These are phyloP conservation scores for Pseudogymnoascus verrucosus DNA, from an alignment of 2,329 filamentous ascomycete genomes.

Conservation along the genomic window DNA sequence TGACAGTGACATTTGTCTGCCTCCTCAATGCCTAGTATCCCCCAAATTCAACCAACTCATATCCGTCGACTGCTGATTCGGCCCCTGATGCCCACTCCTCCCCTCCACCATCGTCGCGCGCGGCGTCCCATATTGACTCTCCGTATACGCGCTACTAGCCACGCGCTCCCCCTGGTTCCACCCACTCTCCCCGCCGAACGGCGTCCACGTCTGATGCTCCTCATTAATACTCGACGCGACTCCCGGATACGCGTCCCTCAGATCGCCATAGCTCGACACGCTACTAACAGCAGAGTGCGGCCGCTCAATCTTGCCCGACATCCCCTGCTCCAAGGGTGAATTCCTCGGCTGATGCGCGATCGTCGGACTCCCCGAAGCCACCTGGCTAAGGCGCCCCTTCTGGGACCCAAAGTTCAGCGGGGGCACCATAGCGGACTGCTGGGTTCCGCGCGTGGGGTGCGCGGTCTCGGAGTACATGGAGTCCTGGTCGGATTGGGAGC, in stretches of 20 bases:
- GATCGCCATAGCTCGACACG: constrained; percentile 24
- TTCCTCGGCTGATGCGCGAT: constrained; percentile 51
- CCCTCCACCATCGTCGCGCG: constrained; percentile 22
- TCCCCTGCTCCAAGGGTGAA: constrained; percentile 46
- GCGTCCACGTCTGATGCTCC: constrained; percentile 41
- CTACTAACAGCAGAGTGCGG: constrained; percentile 36
- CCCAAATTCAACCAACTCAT: constrained; percentile 78
- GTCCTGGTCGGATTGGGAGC: constrained; percentile 39
- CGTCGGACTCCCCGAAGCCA: constrained; percentile 62
- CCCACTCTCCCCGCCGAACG: constrained; percentile 19
- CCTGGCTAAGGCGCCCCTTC: constrained; percentile 52
- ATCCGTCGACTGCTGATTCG: constrained; percentile 39
- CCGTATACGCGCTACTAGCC: constrained; percentile 45
- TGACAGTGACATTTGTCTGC: neutral
- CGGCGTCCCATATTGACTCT: constrained; percentile 35
- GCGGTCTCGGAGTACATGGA: constrained; percentile 45
- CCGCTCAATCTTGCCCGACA: constrained; percentile 55
- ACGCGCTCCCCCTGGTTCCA: constrained; percentile 43
- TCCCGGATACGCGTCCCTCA: constrained; percentile 48
- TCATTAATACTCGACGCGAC: constrained; percentile 48
- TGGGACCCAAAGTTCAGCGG: constrained; percentile 54
- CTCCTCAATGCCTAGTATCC: constrained; percentile 24
- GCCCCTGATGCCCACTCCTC: constrained; percentile 34
- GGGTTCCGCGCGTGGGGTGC: constrained; percentile 41
- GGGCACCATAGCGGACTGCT: constrained; percentile 63